Base-by-base conservation (phyloP, 1,139 yeast genomes). In the Cylindricascospora bacillispora region DNA sequence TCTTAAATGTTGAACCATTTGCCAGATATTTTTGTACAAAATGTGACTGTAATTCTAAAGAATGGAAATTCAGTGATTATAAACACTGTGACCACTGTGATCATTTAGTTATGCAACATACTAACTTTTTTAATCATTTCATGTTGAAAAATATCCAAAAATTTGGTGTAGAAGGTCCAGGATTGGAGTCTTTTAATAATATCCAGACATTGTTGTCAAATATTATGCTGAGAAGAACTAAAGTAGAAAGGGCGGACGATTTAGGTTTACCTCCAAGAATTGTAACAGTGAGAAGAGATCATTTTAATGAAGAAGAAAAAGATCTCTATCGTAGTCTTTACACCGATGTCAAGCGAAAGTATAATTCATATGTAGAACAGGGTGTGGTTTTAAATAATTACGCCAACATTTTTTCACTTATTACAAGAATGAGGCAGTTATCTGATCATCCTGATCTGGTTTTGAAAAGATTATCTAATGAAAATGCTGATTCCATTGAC, bases 391-490 rank as follows among this genome's bases (percentile, higher is more conserved):
- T 85, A 35, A 86, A 86, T 55, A 89, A 92, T 54, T 89, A 92
- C 57, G 98, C 98, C 25, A 89, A 89, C 47, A 86, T 89, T 47
- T 92, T 89, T 59, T 86, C 97, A 0, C 65, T 92, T 35, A 86
- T 89, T 45, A 92, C 98, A 0, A 65, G 98, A 47, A 89, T 89
- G 98, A 71, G 98, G 48, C 98, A 89, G 56, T 64, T 89, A 45
- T 97, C 98, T 0, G 98, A 92, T 54, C 99, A 89, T 54, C 98
- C 98, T 0, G 99, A 92, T 58, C 62, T 92, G 40, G 95, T 89
- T 1, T 62, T 89, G 49, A 75, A 86, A 43, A 65, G 85, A 33
- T 65, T 67, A 10, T 70, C 70, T 10, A 54, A 62, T 24, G 43
- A 44, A 1, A 29, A 29, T 9, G 49, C 44, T 6, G 53, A 50